Evolutionary conservation across 208 protist genomes (phyloP).

Genomic region (Crithidia expoeki): DNA sequence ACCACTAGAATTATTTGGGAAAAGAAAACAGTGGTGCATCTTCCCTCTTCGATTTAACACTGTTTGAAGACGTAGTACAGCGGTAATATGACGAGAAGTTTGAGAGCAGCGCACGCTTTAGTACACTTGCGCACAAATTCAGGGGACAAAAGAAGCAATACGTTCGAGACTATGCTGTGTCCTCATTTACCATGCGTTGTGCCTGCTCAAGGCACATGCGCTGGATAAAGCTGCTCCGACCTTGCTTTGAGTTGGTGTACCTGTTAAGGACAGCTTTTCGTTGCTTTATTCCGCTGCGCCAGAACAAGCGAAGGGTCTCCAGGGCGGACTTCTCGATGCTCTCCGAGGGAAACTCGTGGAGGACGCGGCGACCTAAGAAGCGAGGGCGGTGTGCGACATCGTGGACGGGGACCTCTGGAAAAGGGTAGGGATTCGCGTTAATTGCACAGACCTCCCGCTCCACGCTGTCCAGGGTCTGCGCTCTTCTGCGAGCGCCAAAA

Average conservation of each 20-base stretch:
- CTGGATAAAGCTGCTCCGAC: conserved; percentile 41
- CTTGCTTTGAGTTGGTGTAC: conserved; percentile 27
- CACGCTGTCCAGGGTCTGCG: background rate
- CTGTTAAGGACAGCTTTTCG: conserved; percentile 36
- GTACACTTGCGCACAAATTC: background rate
- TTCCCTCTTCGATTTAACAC: too few relatives aligned
- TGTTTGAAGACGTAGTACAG: background rate
- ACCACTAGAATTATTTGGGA: too few relatives aligned
- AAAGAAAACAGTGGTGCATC: too few relatives aligned
- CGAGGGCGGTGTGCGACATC: conserved; percentile 7
- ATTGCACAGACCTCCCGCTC: conserved; percentile 4
- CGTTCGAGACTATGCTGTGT: background rate
- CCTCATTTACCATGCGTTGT: conserved; percentile 18
- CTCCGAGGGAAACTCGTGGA: conserved; percentile 54
- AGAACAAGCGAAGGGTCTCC: conserved; percentile 67
- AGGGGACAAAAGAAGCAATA: background rate
- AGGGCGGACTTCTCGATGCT: conserved; percentile 54
- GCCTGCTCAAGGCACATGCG: conserved; percentile 44
- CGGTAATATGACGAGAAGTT: too few relatives aligned
- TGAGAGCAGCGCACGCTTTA: too few relatives aligned
- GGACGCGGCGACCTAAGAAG: conserved; percentile 34
- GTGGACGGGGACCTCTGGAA: background rate
- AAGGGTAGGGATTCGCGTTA: conserved; percentile 2
- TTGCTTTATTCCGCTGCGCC: conserved; percentile 44
- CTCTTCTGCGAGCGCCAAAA: conserved; percentile 26